Evolutionary conservation across 2,329 filamentous ascomycete species (phyloP).

Genomic region (Penicillium sp.): DNA sequence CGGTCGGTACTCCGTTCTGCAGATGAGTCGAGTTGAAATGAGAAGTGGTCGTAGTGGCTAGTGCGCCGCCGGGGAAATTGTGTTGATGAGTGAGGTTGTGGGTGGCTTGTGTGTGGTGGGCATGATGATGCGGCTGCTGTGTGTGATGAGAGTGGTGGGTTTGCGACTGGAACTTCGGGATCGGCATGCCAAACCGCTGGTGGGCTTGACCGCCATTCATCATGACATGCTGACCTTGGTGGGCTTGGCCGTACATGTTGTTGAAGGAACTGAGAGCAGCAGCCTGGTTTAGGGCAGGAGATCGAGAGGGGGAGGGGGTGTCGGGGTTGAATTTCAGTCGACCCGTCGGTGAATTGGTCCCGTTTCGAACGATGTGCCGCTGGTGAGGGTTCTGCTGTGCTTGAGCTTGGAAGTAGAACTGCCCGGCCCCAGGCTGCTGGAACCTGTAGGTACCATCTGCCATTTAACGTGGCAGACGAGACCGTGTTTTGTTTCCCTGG

Average conservation of each 20-base stretch:
- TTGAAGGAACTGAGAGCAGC: constrained; percentile 37
- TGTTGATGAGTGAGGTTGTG: constrained; percentile 44
- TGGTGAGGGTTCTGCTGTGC: constrained; percentile 37
- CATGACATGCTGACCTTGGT: constrained; percentile 43
- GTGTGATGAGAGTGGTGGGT: constrained; percentile 39
- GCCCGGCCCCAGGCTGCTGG: constrained; percentile 47
- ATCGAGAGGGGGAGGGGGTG: constrained; percentile 43
- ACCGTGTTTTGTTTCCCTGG: constrained; percentile 33
- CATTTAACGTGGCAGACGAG: constrained; percentile 46
- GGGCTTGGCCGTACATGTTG: constrained; percentile 42
- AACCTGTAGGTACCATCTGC: constrained; percentile 49
- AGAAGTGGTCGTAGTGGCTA: constrained; percentile 42
- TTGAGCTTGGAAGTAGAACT: constrained; percentile 41
- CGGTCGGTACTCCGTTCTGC: constrained; percentile 51
- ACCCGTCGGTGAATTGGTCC: constrained; percentile 40
- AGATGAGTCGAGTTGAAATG: constrained; percentile 53
- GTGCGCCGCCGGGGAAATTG: constrained; percentile 41
- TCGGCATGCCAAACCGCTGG: constrained; percentile 43
- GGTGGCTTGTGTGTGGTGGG: constrained; percentile 36
- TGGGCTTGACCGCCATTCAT: constrained; percentile 44
- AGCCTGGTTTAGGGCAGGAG: constrained; percentile 38
- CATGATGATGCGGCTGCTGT: constrained; percentile 38
- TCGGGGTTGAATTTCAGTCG: constrained; percentile 40
- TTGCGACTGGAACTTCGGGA: constrained; percentile 42
- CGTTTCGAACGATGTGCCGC: constrained; percentile 39